Base-by-base conservation (phyloP, 1,284 basidiomycete genomes). In the Cryptococcus wingfieldii region DNA sequence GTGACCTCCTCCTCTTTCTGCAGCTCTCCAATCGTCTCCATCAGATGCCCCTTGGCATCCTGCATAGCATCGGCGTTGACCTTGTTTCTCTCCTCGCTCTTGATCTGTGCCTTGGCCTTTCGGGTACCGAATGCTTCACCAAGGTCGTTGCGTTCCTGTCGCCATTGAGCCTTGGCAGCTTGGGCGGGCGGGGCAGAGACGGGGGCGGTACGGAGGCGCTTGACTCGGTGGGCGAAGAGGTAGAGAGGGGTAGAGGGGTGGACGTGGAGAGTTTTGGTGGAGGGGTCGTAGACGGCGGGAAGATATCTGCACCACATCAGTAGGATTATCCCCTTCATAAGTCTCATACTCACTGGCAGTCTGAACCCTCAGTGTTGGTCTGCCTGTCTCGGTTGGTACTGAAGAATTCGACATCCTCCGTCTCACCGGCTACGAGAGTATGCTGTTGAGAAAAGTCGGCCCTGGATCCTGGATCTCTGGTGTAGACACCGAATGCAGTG, bases 91-190 rank as follows among this genome's bases (percentile, higher is more conserved):
- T 91, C 90, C 57, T 84, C 83, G 2, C 89, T 87, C 55, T 84
- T 83, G 66, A 96, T 91, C 31, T 84, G 86, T 14, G 85, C 84
- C 76, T 90, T 88, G 39, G 90, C 89, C 72, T 95, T 96, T 77
- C 90, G 89, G 13, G 91, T 95, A 23, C 93, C 93, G 64, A 97
- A 97, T 1, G 88, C 84, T 70, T 90, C 86, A 34, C 93, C 93
- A 1, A 97, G 83, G n/a, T 83, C 80, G 58, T 84, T 89, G 28
- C 87, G 82, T 38, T 86, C 85, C 50, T 83, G 81, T 47, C 82
- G 77, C 56, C 84, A 85, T 61, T 85, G 82, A 34, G 82, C 69
- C 19, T 78, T 78, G 16, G 41, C 46, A 18, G 51, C 51, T 19
- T 42, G 14, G 6, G 80, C 76, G 4, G 83, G 76, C 16, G 59